These are phyloP conservation scores for Saraca asoca DNA, from an alignment of 331 rosid genomes.

Conservation along the genomic window DNA sequence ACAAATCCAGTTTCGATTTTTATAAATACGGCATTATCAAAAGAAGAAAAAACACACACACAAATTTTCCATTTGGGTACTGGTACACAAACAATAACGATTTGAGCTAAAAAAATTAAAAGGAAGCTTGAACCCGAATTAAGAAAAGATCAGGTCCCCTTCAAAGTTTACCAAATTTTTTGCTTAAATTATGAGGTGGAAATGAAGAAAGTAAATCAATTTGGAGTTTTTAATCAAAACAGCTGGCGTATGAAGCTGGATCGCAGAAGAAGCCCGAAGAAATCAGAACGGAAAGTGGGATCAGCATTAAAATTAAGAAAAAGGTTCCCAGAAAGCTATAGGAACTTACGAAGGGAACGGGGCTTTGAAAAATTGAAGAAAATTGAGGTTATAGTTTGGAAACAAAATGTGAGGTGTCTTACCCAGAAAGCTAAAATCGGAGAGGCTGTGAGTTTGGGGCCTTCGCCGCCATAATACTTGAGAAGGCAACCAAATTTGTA, in stretches of 20 bases:
- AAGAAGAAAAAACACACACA: not conserved
- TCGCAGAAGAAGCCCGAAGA: conserved; percentile 37
- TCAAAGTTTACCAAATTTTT: not conserved
- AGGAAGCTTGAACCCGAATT: conserved; percentile 8
- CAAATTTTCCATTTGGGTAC: conserved; percentile 1
- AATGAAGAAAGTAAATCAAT: conserved; percentile 1
- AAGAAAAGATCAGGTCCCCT: conserved; percentile 21
- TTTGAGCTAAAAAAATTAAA: not conserved
- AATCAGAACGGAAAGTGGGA: conserved; percentile 10
- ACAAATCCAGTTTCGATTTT: not conserved
- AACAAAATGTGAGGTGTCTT: conserved; percentile 29
- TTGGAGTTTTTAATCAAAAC: not conserved
- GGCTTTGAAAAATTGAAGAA: conserved; percentile 11
- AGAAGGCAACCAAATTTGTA: conserved; percentile 1
- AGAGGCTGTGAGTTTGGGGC: not conserved
- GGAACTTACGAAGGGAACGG: conserved; percentile 22
- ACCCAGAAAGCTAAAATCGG: conserved; percentile 22
- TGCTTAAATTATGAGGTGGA: not conserved
- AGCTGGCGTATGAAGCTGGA: conserved; percentile 3
- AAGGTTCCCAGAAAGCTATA: not conserved
- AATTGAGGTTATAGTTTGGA: not conserved
- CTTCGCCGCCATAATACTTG: conserved; percentile 22
- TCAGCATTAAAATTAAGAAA: not conserved
- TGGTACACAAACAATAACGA: conserved; percentile 2
- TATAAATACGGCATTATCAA: not conserved